Conservation (phyloP, 495 filamentous ascomycete genomes). For the Thermochaetoides thermophila region DNA sequence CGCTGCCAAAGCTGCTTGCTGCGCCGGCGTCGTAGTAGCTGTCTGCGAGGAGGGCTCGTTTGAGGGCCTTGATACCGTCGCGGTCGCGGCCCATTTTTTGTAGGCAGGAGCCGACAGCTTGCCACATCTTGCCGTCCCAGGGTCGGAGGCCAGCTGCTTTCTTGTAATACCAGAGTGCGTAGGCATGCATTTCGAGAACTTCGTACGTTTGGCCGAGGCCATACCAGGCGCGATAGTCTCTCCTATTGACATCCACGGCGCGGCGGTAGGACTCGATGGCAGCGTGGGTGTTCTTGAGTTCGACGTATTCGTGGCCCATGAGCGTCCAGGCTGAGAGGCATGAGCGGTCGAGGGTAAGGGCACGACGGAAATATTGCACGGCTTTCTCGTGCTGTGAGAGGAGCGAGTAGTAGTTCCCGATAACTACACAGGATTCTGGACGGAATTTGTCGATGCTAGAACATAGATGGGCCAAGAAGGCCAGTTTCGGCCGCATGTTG, state of each 20-base stretch:
- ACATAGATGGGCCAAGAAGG: constrained; percentile 81
- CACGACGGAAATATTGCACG: constrained; percentile 92
- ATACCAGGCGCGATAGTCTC: constrained; percentile 98
- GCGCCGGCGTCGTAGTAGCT: constrained; percentile 54
- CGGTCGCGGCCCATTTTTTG: constrained; percentile 67
- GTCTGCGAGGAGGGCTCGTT: constrained; percentile 74
- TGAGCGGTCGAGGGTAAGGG: constrained; percentile 80
- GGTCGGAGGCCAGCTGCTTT: constrained; percentile 80
- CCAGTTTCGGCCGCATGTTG: constrained; percentile 69
- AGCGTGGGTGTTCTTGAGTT: constrained; percentile 97
- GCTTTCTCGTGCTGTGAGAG: constrained; percentile 95
- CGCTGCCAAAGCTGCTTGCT: constrained; percentile 31
- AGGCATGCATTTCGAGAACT: constrained; percentile 92
- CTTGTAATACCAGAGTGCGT: constrained; percentile 95
- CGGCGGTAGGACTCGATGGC: constrained; percentile 95
- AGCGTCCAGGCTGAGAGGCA: constrained; percentile 95
- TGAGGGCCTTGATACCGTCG: constrained; percentile 87
- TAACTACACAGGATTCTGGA: constrained; percentile 90
- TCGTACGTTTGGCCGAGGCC: constrained; percentile 96
- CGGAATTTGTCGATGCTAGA: constrained; percentile 87
- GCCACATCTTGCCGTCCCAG: constrained; percentile 97
- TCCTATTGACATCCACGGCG: constrained; percentile 89
- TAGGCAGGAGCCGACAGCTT: constrained; percentile 82
- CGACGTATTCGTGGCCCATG: constrained; percentile 98
- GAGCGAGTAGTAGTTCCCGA: constrained; percentile 93